These are phyloP conservation scores for Pyrus bretschneideri DNA, from an alignment of 306 rosid genomes.

Conservation along the genomic window DNA sequence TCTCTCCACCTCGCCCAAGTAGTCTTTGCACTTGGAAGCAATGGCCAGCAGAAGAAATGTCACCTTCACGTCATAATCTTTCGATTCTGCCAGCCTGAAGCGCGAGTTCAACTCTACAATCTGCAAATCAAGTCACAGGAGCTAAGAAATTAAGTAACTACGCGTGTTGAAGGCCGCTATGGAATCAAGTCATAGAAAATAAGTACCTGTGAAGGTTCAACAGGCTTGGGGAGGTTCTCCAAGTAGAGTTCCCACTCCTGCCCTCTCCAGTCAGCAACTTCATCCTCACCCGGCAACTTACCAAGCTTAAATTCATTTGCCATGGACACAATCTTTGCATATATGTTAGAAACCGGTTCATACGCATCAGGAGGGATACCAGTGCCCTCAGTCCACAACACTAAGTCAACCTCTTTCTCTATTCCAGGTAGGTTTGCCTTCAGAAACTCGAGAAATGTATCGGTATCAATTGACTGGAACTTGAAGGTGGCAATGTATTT, in stretches of 20 bases:
- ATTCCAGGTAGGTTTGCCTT: constrained; percentile 79
- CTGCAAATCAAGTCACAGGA: constrained; percentile 29
- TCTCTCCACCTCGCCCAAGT: constrained; percentile 66
- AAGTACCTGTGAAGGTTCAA: constrained; percentile 71
- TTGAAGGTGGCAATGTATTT: constrained; percentile 76
- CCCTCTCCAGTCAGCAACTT: constrained; percentile 86
- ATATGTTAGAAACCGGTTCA: constrained; percentile 76
- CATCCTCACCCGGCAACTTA: constrained; percentile 79
- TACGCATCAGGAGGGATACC: constrained; percentile 89
- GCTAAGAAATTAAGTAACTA: background rate
- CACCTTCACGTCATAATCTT: constrained; percentile 80
- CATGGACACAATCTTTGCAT: constrained; percentile 49
- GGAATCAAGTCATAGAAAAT: background rate
- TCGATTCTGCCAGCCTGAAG: constrained; percentile 67
- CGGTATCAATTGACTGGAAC: constrained; percentile 84
- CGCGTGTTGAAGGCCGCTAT: background rate
- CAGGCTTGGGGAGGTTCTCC: constrained; percentile 75
- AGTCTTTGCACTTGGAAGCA: constrained; percentile 53
- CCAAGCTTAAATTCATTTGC: constrained; percentile 68
- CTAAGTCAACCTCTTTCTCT: constrained; percentile 65
- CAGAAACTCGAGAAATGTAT: constrained; percentile 70
- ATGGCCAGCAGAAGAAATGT: constrained; percentile 67
- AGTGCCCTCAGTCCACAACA: constrained; percentile 85
- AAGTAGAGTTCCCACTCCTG: constrained; percentile 95
- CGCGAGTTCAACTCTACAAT: constrained; percentile 56